Percentiles rank a stretch among this genome's conserved stretches.
phyloP scores from a whole-genome alignment of 805 yeast species.

The Metschnikowia koreensis region DNA sequence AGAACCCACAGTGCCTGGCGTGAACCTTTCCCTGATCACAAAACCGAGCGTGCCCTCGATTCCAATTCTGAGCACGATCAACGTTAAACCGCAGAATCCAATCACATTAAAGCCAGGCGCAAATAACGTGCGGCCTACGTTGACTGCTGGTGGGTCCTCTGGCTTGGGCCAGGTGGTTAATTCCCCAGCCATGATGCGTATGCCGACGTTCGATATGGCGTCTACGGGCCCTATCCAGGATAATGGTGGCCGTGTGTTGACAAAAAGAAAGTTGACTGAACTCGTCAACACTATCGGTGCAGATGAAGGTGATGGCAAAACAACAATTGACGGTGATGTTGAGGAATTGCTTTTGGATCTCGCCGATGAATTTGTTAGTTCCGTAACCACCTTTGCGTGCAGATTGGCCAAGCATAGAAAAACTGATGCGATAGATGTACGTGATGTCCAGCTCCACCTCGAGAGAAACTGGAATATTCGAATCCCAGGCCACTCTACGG shows the following conservation, averaged over 20 bases:
- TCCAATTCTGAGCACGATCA: conserved; percentile 68
- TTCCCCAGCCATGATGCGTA: conserved; percentile 69
- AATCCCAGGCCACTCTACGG: conserved; percentile 89
- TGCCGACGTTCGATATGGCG: conserved; percentile 76
- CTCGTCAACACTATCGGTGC: conserved; percentile 78
- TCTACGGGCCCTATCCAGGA: conserved; percentile 36
- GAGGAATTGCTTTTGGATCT: conserved; percentile 87
- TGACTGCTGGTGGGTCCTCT: conserved; percentile 81
- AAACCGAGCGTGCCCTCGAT: conserved; percentile 62
- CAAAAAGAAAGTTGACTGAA: conserved; percentile 87
- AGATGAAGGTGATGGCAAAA: conserved; percentile 89
- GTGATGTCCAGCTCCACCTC: conserved; percentile 87
- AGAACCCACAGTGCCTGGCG: conserved; percentile 18
- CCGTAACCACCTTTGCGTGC: conserved; percentile 92
- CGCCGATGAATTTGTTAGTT: conserved; percentile 92
- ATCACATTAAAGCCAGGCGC: conserved; percentile 58
- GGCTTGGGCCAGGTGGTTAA: conserved; percentile 61
- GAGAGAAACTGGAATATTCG: conserved; percentile 94
- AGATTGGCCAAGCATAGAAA: conserved; percentile 92
- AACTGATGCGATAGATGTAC: conserved; percentile 79
- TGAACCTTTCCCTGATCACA: conserved; percentile 40
- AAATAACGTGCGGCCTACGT: conserved; percentile 61
- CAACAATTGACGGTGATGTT: conserved; percentile 90
- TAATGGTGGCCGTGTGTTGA: conserved; percentile 76
- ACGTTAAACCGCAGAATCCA: conserved; percentile 64